Base-by-base conservation (phyloP, 2,329 filamentous ascomycete genomes). In the Cladophialophora exuberans region DNA sequence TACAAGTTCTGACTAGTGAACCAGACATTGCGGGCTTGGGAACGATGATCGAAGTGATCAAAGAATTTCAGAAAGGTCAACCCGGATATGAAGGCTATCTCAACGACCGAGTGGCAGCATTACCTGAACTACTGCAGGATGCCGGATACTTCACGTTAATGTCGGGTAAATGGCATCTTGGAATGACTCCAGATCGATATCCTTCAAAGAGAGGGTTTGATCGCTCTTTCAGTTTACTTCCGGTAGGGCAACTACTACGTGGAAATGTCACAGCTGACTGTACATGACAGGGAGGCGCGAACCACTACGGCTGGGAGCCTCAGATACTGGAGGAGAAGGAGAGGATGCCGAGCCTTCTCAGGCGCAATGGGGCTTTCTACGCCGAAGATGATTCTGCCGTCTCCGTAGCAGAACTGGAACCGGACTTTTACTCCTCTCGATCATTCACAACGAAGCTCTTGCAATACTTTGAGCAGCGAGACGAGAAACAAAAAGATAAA, bases 151-250 rank as follows among this genome's bases (percentile, higher is more conserved):
- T 66, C 41, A 72, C 70, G 0, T 39, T 65, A 6, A 70, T 73
- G 65, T 66, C 67, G 7, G 71, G 71, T 3, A 73, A 73, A 51
- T 72, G 70, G 71, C 70, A 72, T 52, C 58, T 72, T 6, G 70
- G 70, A 1, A 48, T 72, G 35, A 65, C 54, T 6, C 59, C 54
- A 15, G 64, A 66, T 22, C 61, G 61, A 4, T 63, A 62, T 2
- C 70, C 70, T 2, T 61, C 50, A 18, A 52, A 59, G 17, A 60
- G 70, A 11, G 70, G 70, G 0, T 72, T 72, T 44, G 60, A 67
- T 6, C 55, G 63, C 17, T 63, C 63, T 2, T 69, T 68, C 49
- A 60, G 65, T 10, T 50, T 69, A 15, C 61, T 71, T 30, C 33
- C 46, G 18, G 46, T 49, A 49, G 13, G 23, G 46, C 17, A 22